These are phyloP conservation scores for Backusella mclennaniae DNA, from an alignment of 192 early-diverging fungal genomes.

Conservation along the genomic window DNA sequence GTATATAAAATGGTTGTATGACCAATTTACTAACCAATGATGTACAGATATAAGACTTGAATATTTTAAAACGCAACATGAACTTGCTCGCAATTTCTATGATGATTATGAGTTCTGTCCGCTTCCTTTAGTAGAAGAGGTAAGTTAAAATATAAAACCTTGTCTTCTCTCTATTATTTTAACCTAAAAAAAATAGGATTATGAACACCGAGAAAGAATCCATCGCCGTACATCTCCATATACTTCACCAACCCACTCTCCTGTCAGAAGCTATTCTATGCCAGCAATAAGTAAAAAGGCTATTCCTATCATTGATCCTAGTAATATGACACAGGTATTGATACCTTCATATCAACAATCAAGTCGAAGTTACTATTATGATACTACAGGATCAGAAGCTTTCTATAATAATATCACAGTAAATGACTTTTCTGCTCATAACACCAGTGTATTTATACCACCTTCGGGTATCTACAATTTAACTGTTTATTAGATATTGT, in stretches of 20 bases:
- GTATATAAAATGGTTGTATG: neutral
- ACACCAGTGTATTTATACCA: neutral
- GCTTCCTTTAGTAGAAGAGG: constrained; percentile 44
- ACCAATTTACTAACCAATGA: neutral
- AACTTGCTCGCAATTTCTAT: constrained; percentile 52
- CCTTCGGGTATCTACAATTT: neutral
- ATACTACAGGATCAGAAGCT: neutral
- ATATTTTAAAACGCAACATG: constrained; percentile 48
- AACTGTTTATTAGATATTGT: neutral
- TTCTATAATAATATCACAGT: neutral
- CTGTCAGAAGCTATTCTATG: neutral
- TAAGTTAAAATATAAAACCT: neutral
- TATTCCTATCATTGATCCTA: constrained; percentile 51
- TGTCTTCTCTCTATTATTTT: neutral
- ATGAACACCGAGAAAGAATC: constrained; percentile 23
- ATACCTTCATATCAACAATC: neutral
- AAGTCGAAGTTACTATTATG: neutral
- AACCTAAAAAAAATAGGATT: constrained; percentile 18
- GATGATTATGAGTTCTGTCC: constrained; percentile 62
- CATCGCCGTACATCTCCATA: constrained; percentile 20
- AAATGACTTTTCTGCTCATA: neutral
- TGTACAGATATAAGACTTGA: constrained; percentile 30
- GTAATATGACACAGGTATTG: constrained; percentile 41
- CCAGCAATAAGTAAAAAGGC: constrained; percentile 21
- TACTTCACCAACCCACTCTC: constrained; percentile 13